Conservation (phyloP, 352 stramenopile species). For the Globisporangium megalacanthum region DNA sequence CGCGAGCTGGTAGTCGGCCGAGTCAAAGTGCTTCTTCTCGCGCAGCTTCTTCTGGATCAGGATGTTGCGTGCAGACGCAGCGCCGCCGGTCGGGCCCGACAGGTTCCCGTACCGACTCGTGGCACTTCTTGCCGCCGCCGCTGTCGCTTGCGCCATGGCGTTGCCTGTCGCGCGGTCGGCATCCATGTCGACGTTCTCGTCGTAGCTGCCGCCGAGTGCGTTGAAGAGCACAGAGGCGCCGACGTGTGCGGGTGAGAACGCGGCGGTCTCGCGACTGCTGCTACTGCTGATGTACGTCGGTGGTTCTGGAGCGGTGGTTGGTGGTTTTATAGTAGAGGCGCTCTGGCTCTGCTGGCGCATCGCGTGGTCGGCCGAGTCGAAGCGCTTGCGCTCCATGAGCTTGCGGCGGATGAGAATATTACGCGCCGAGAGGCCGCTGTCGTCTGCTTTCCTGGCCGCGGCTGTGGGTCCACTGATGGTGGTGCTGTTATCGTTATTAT, state of each 20-base stretch:
- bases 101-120: conserved; percentile 18
- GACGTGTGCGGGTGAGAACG: conserved; percentile 31
- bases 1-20: conserved; percentile 69
- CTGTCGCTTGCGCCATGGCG: not conserved
- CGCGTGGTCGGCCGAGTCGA: conserved; percentile 81
- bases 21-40: conserved; percentile 69
- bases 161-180: not conserved
- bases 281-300: not conserved
- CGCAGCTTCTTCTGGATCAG: conserved; percentile 70
- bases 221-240: conserved; percentile 38
- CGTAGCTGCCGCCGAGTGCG: conserved; percentile 24
- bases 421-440: conserved; percentile 61
- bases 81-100: conserved; percentile 20
- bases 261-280: not conserved
- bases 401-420: conserved; percentile 75
- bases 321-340: conserved; percentile 5
- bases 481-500: conserved; percentile 7
- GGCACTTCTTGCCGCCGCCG: not conserved
- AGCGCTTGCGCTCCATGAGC: conserved; percentile 70
- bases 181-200: conserved; percentile 21
- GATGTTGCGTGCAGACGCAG: conserved; percentile 49
- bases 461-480: not conserved
- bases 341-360: conserved; percentile 36
- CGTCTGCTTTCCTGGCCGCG: conserved; percentile 8
- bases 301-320: conserved; percentile 11